Evolutionary conservation across 2,329 filamentous ascomycete genomes (phyloP).

Genomic region (Colletotrichum magnum): DNA sequence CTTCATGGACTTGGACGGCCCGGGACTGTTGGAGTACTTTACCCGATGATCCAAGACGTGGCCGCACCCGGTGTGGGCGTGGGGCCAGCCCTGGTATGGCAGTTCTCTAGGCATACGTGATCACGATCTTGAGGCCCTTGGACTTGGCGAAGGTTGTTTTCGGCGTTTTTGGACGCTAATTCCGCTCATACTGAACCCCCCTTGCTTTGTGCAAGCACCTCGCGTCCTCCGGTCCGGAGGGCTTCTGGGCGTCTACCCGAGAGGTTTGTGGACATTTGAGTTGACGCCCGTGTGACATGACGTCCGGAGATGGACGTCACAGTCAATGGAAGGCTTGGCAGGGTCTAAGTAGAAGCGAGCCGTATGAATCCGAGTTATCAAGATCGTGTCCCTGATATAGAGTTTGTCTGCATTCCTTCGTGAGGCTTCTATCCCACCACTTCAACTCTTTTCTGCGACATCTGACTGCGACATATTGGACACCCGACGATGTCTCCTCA

Average conservation of each 20-base stretch:
- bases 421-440: constrained; percentile 1
- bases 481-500: constrained; percentile 10
- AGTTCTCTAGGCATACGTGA: neutral
- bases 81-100: constrained; percentile 16
- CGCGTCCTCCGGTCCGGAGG: constrained; percentile 2
- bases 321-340: constrained; percentile 10
- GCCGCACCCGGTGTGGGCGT: constrained; percentile 30
- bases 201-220: constrained; percentile 7
- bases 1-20: neutral
- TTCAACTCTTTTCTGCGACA: constrained; percentile 8
- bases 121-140: constrained; percentile 12
- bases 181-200: constrained; percentile 1
- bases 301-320: constrained; percentile 36
- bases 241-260: constrained; percentile 7
- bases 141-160: constrained; percentile 16
- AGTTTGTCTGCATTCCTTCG: constrained; percentile 39
- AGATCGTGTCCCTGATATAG: constrained; percentile 34
- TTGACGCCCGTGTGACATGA: constrained; percentile 31
- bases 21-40: constrained; percentile 15
- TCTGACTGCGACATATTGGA: constrained; percentile 4
- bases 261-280: constrained; percentile 27
- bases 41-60: constrained; percentile 2
- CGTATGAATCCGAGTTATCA: constrained; percentile 5
- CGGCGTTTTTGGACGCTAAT: neutral
- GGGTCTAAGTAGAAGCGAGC: constrained; percentile 9